A percentile compares a stretch with the other conserved stretches of the same genome.
These are phyloP conservation scores for Phytophthora kernoviae DNA, from an alignment of 352 stramenopile genomes.

Conservation along the genomic window DNA sequence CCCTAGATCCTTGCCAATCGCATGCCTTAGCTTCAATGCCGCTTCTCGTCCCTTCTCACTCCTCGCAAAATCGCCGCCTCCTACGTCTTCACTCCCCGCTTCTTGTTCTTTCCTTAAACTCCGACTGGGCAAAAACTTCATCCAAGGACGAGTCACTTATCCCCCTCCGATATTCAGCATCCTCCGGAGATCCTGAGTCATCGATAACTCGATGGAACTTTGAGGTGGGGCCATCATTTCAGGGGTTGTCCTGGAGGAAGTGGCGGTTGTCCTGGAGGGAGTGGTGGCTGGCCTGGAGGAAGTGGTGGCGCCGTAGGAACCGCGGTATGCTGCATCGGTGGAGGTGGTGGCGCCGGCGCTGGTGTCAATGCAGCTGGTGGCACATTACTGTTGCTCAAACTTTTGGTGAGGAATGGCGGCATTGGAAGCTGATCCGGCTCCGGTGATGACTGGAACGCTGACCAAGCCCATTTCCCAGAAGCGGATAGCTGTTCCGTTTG, in stretches of 20 bases:
- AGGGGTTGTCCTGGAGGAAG: constrained; percentile 39
- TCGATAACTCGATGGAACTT: constrained; percentile 69
- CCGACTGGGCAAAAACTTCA: no score
- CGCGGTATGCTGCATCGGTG: constrained; percentile 18
- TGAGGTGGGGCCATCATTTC: constrained; percentile 28
- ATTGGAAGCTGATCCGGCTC: constrained; percentile 75
- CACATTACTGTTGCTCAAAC: constrained; percentile 12
- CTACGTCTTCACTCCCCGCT: no score
- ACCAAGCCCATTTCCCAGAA: constrained; percentile 82
- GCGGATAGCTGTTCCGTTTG: constrained; percentile 56
- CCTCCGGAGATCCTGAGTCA: constrained; percentile 78
- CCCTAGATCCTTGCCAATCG: no score
- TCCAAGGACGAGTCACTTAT: no score
- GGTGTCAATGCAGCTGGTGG: constrained; percentile 5
- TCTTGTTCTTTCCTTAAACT: no score
- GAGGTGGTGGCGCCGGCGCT: constrained; percentile 17
- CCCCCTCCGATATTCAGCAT: constrained; percentile 82
- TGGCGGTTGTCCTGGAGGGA: constrained; percentile 29
- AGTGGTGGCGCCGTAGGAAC: constrained; percentile 23
- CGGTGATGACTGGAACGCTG: constrained; percentile 81
- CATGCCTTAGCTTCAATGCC: no score
- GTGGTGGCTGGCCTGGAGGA: constrained; percentile 21
- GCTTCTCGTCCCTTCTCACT: no score
- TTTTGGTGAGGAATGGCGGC: constrained; percentile 64
- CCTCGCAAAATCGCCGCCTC: no score